These are phyloP conservation scores for Trichoderma sp. DNA, from an alignment of 2,329 filamentous ascomycete species.

Conservation along the genomic window DNA sequence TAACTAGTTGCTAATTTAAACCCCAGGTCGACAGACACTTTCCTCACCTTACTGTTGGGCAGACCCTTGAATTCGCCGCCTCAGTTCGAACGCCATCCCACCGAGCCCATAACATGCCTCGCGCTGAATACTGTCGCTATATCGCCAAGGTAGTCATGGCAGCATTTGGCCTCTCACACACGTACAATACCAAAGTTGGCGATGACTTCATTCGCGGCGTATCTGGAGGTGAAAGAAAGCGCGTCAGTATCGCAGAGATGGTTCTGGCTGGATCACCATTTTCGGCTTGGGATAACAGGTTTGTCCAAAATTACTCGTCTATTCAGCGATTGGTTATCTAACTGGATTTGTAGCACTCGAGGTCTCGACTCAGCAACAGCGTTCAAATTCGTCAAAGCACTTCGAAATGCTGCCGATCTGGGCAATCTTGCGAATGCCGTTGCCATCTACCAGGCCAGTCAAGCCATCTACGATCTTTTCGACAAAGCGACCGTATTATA, in stretches of 20 bases:
- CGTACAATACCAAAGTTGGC: conserved; percentile 70
- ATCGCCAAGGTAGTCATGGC: conserved; percentile 68
- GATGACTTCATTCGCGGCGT: conserved; percentile 72
- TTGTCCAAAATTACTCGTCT: background rate
- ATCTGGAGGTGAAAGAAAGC: conserved; percentile 70
- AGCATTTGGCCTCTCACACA: conserved; percentile 70
- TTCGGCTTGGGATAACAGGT: conserved; percentile 66
- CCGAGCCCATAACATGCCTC: conserved; percentile 60
- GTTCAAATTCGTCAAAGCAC: conserved; percentile 67
- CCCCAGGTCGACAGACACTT: conserved; percentile 67
- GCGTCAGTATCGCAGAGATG: conserved; percentile 80
- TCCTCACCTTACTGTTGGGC: conserved; percentile 70
- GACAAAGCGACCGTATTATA: conserved; percentile 75
- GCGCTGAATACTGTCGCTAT: conserved; percentile 58
- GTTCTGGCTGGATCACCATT: conserved; percentile 61
- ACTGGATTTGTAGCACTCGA: conserved; percentile 47
- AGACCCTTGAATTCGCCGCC: conserved; percentile 72
- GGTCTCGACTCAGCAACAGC: conserved; percentile 74
- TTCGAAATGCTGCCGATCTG: conserved; percentile 65
- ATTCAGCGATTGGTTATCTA: background rate
- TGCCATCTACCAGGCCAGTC: conserved; percentile 70
- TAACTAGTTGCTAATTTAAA: background rate
- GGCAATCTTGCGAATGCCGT: conserved; percentile 61
- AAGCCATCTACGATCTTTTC: conserved; percentile 69
- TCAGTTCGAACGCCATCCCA: conserved; percentile 66